These are phyloP conservation scores for Clavaria fumosa DNA, from an alignment of 768 basidiomycete species.

Conservation along the genomic window DNA sequence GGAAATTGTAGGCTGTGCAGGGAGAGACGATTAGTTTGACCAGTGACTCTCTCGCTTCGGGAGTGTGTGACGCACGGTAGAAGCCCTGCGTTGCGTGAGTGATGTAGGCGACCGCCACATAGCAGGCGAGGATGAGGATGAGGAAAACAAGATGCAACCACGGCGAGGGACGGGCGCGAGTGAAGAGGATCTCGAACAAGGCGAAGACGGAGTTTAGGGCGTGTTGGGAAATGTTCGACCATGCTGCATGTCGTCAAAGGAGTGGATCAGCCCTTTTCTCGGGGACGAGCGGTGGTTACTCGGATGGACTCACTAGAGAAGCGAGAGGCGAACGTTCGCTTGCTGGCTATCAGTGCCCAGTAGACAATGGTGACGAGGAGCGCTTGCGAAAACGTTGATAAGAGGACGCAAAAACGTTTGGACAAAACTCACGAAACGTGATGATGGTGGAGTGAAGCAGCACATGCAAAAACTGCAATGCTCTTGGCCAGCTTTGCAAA, in stretches of 20 bases:
- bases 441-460: slow-evolving; percentile 34
- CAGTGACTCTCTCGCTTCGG: neutral
- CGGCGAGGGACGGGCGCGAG: slow-evolving; percentile 34
- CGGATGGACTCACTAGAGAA: slow-evolving; percentile 23
- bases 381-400: slow-evolving; percentile 27
- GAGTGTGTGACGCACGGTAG: slow-evolving; percentile 34
- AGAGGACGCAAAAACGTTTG: neutral
- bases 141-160: slow-evolving; percentile 35
- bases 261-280: too few species aligned
- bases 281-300: too few species aligned
- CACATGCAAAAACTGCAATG: slow-evolving; percentile 41
- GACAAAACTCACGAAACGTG: slow-evolving; percentile 32
- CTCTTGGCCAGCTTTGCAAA: slow-evolving; percentile 41
- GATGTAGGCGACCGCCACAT: slow-evolving; percentile 57
- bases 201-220: slow-evolving; percentile 41
- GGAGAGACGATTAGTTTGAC: neutral
- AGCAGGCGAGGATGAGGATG: slow-evolving; percentile 35
- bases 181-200: slow-evolving; percentile 40
- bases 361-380: slow-evolving; percentile 48
- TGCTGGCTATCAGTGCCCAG: slow-evolving; percentile 37
- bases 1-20: slow-evolving; percentile 46
- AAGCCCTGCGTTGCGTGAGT: slow-evolving; percentile 43
- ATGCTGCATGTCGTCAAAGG: slow-evolving; percentile 25
- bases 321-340: slow-evolving; percentile 24
- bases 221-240: slow-evolving; percentile 45